Evolutionary conservation across 148 eudicot species (phyloP), one percentile per base, ranked within the genome.

Genomic region (Beta vulgaris): DNA sequence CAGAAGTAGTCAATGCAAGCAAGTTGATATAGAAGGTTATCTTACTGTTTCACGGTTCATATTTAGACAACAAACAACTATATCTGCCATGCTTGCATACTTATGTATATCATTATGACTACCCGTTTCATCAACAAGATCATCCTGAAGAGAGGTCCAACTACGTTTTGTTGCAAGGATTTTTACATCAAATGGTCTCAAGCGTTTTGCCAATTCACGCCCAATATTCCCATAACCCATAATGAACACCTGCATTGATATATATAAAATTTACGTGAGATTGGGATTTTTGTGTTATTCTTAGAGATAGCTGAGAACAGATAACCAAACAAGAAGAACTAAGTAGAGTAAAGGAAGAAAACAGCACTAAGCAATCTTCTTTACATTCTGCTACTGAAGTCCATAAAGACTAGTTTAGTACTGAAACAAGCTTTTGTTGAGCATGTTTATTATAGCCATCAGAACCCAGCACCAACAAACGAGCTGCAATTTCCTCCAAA

Each of bases 161-260:
- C 87, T 91, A 71, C 98, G 88, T 84, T 92, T 96, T 66, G 99
- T 96, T 57, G 99, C 96, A 79, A 89, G 81, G 73, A 96, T 86
- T 81, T 78, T 88, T 36, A 96, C 99, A 79, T 84, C 98, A 79
- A 96, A 96, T 64, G 99, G 93, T 73, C 84, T 90, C 80, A 96
- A 84, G 61, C 98, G 94, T 85, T 89, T 89, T 42, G 98, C 99
- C 83, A 92, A 87, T 67, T 92, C 88, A 67, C 73, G 35, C 44
- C 99, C 99, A 76, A 96, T 92, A 65, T 77, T 92, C 76, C 99
- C 99, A 69, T 70, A 89, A 71, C 99, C 98, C 92, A 96, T 67
- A 72, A 96, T 91, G 76, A 91, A 89, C 29, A 96, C 92, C 99
- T 96, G 75, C 77, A 84, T 40, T 37, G 72, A 60, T 26, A 35